A percentile compares a stretch with the other conserved stretches of the same genome.
Evolutionary conservation across 768 basidiomycete species (phyloP).

Genomic region (Mycena capillaripes): DNA sequence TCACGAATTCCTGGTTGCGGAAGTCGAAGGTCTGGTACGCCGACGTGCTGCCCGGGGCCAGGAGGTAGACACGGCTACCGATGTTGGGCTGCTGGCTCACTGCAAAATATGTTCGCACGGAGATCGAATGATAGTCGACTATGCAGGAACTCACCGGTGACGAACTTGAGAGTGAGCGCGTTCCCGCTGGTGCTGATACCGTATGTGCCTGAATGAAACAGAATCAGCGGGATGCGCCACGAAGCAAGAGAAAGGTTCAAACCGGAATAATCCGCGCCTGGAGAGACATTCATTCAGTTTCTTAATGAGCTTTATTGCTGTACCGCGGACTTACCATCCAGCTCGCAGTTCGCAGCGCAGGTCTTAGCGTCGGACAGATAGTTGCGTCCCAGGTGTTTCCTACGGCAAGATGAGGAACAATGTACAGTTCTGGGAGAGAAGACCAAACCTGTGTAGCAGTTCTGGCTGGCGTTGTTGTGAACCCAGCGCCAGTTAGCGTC

Average conservation of each 20-base stretch:
- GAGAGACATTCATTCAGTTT: background rate
- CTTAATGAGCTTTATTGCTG: background rate
- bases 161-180: conserved; percentile 60
- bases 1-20: conserved; percentile 65
- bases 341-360: conserved; percentile 60
- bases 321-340: conserved; percentile 45
- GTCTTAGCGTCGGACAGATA: conserved; percentile 62
- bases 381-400: conserved; percentile 65
- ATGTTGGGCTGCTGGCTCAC: conserved; percentile 41
- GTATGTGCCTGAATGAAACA: conserved; percentile 52
- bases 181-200: conserved; percentile 64
- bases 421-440: conserved; percentile 42
- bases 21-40: conserved; percentile 66
- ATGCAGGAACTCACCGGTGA: conserved; percentile 43
- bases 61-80: conserved; percentile 61
- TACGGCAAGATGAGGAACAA: conserved; percentile 43
- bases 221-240: background rate
- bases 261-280: conserved; percentile 55
- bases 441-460: conserved; percentile 57
- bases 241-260: background rate
- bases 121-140: background rate
- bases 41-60: conserved; percentile 57
- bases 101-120: background rate
- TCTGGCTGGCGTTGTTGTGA: conserved; percentile 49
- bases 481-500: conserved; percentile 68